Percentiles rank a stretch among this genome's conserved stretches.
phyloP scores from a whole-genome alignment of 768 basidiomycete genomes.

The Pulveroboletus sp. region DNA sequence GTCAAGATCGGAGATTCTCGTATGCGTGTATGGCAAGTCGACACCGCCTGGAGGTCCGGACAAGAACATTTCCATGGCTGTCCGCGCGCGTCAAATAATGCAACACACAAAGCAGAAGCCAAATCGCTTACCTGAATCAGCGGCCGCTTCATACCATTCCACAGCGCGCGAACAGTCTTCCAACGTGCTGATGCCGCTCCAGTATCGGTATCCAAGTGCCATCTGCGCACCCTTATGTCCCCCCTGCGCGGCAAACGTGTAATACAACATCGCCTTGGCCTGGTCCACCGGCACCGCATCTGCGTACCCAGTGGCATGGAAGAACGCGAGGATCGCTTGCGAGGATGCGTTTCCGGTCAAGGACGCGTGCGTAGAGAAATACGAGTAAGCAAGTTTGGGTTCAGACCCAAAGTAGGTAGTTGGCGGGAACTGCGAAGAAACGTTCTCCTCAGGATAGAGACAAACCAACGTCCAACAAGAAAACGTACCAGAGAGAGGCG shows the following conservation, averaged over 20 bases:
- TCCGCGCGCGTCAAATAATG: neutral
- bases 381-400: constrained; percentile 58
- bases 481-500: constrained; percentile 61
- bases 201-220: constrained; percentile 90
- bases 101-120: neutral
- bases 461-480: neutral
- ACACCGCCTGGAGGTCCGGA: constrained; percentile 90
- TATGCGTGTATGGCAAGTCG: constrained; percentile 76
- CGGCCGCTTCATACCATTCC: constrained; percentile 86
- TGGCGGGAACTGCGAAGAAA: constrained; percentile 60
- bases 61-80: constrained; percentile 76
- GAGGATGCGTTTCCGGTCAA: constrained; percentile 81
- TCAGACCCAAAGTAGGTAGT: constrained; percentile 60
- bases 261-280: constrained; percentile 83
- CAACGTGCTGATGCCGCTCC: constrained; percentile 90
- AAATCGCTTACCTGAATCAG: constrained; percentile 67
- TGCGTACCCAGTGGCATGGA: constrained; percentile 82
- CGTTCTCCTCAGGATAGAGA: neutral
- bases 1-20: constrained; percentile 80
- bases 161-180: constrained; percentile 83
- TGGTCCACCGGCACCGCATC: constrained; percentile 61
- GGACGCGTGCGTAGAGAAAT: constrained; percentile 59
- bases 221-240: constrained; percentile 87
- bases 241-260: constrained; percentile 90
- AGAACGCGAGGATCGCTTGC: constrained; percentile 83